Conservation (phyloP, 148 eudicot genomes). For the Rheum nobile region DNA sequence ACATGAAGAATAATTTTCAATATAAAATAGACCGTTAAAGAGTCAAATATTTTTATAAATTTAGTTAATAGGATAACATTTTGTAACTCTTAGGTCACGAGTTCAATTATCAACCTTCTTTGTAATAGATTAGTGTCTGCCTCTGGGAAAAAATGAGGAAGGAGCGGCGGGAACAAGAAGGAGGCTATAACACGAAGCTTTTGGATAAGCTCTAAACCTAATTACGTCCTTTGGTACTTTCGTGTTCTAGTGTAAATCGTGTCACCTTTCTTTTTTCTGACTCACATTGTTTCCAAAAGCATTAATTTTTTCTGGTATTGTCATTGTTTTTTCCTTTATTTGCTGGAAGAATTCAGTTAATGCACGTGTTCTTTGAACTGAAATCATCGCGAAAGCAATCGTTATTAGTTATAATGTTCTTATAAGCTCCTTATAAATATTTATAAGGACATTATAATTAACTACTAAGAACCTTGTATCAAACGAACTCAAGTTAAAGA, state of each 20-base stretch:
- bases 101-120: too few relatives aligned
- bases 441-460: too few relatives aligned
- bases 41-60: too few relatives aligned
- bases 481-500: too few relatives aligned
- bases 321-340: not conserved
- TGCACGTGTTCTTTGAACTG: not conserved
- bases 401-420: not conserved
- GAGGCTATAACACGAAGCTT: not conserved
- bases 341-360: not conserved
- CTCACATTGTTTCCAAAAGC: not conserved
- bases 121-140: too few relatives aligned
- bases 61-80: too few relatives aligned
- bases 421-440: too few relatives aligned
- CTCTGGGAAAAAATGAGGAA: too few relatives aligned
- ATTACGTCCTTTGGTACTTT: not conserved
- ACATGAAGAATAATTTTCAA: too few relatives aligned
- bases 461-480: too few relatives aligned
- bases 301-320: not conserved
- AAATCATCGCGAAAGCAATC: not conserved
- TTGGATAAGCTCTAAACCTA: not conserved
- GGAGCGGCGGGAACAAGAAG: not conserved
- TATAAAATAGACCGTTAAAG: too few relatives aligned
- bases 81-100: too few relatives aligned
- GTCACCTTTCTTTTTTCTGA: not conserved
- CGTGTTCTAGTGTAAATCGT: slow-evolving; percentile 1